Base-by-base conservation (phyloP, 192 early-diverging fungal species). In the Umbelopsis sp. region DNA sequence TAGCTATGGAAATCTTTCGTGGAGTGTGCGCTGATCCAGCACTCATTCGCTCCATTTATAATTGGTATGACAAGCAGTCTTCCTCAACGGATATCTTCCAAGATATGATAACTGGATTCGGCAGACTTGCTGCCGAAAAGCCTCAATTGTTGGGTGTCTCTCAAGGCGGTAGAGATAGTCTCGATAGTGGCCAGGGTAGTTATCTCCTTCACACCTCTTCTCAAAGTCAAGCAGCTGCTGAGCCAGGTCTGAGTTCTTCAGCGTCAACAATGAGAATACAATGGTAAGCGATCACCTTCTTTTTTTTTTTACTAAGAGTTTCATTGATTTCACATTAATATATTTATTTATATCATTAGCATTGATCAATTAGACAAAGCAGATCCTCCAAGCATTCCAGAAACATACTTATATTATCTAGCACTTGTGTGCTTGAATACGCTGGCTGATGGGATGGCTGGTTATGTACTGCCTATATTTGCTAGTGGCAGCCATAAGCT, bases 331-430 rank as follows among this genome's bases (percentile, higher is more conserved):
- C 32, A 70, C 1, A 36, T 10, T 49, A 41, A 70, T 49, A 41
- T 41, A 41, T 17, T 43, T 25, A 43, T 53, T 51, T 41, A 26
- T 2, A 29, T 1, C 8, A 22, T 45, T 59, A 88, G 94, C 75
- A 79, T 97, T 65, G 93, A 95, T 80, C 94, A 95, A 78, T 85
- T 99, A 32, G 98, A 99, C 75, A 98, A 97, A 77, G 81, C 87
- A 9, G 96, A 97, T 16, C 91, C 96, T 22, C 98, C 98, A 4
- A 56, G 77, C 0, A 87, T 97, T 24, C 96, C 98, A 1, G 95
- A 96, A 24, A 92, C 90, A 4, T 99, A 99, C 72, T 71, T 95
- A 44, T 90, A 92, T 47, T 91, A 90, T 69, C 80, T 98, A 12
- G 87, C 93, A 0, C 78, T 95, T n/a, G 74, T 88, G 20, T 89